Base-by-base conservation (phyloP, 306 rosid genomes). In the Oemleria cerasiformis region DNA sequence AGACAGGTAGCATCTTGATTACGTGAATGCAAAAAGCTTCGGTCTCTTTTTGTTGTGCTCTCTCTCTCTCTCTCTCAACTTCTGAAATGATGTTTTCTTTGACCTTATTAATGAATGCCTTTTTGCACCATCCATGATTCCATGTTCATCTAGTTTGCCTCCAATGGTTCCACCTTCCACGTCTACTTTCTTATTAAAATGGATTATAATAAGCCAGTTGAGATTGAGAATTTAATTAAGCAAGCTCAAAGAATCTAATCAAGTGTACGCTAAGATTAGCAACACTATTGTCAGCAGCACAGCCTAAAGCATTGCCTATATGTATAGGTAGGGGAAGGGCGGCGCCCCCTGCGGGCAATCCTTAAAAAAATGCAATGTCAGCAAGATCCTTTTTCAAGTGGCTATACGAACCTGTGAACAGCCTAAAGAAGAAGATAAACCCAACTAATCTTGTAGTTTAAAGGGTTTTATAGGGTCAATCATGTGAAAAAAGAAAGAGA, bases 311-410 rank as follows among this genome's bases (percentile, higher is more conserved):
- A 30, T 30, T 30, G 36, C 36, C 36, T 30, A 30, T 30, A 30
- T 30, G 36, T 30, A 30, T 30, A n/a, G 34, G 61, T 14, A 30
- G 21, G 59, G 58, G 13, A 30, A 60, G 65, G 59, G 45, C 57
- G 4, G 34, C 30, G 34, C 34, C 19, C 0, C 15, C 43, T 19
- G 9, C 1, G 19, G 55, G 34, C 64, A 8, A 64, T 39, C 40
- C 69, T 34, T 21, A 7, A 63, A 7, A 63, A 56, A 23, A 51
- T 74, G 65, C 72, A 16, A 58, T 55, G 66, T 65, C 66, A 43
- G 48, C 17, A 47, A 60, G 53, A 45, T 16, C 45, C 65, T 43
- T 44, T 23, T 57, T 53, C 40, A 36, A 21, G 2, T 36, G 57
- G 58, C 58, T 48, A 51, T 34, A 16, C 4, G 57, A 17, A 23